phyloP scores from a whole-genome alignment of 495 filamentous ascomycete species.

The Penicillium turbatum region DNA sequence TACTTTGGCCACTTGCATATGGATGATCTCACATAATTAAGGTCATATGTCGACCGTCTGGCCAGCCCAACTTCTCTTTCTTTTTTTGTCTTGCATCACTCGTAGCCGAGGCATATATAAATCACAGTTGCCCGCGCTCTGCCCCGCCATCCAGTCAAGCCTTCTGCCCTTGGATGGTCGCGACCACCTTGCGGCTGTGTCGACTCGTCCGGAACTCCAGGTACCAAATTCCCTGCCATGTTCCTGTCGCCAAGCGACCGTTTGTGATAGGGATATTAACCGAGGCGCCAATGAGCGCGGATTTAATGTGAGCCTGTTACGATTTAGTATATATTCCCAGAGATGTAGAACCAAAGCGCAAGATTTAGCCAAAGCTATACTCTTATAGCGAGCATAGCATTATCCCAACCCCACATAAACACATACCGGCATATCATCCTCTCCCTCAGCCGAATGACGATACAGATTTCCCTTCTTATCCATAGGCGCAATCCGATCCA shows the following conservation, averaged over 20 bases:
- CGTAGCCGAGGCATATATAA: not conserved
- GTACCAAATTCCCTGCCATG: conserved; percentile 87
- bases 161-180: conserved; percentile 93
- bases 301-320: conserved; percentile 81
- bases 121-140: conserved; percentile 20
- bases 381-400: not conserved
- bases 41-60: conserved; percentile 3
- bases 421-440: conserved; percentile 81
- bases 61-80: not conserved
- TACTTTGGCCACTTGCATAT: conserved; percentile 18
- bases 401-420: not conserved
- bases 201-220: conserved; percentile 78
- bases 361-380: not conserved
- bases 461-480: conserved; percentile 72
- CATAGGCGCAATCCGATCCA: conserved; percentile 82
- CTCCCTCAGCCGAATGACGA: conserved; percentile 82
- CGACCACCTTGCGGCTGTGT: conserved; percentile 77
- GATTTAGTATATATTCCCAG: conserved; percentile 1
- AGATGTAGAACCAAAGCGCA: not conserved
- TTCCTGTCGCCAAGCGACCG: conserved; percentile 68
- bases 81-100: conserved; percentile 2
- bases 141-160: conserved; percentile 35
- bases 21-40: conserved; percentile 14
- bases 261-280: conserved; percentile 86
- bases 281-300: conserved; percentile 78